These are phyloP conservation scores for Wickerhamomyces canadensis DNA, from an alignment of 805 yeast genomes.

Conservation along the genomic window DNA sequence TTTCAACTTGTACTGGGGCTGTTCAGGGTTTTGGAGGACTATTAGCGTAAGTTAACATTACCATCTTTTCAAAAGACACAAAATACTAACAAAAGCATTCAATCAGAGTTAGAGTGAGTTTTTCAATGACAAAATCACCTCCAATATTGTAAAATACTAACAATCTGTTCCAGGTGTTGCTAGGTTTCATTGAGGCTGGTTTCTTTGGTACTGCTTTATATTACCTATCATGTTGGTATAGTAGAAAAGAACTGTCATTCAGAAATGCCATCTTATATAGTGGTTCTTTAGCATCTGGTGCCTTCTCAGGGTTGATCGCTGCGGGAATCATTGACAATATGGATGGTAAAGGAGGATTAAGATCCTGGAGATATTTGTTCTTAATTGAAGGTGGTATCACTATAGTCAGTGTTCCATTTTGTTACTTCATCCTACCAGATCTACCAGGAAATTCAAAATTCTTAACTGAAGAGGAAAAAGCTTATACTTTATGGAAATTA, in stretches of 20 bases:
- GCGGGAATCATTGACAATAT: slow-evolving; percentile 43
- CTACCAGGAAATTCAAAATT: slow-evolving; percentile 46
- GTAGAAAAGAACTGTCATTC: slow-evolving; percentile 41
- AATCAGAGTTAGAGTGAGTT: too few species aligned
- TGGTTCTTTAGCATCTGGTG: slow-evolving; percentile 47
- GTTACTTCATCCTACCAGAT: slow-evolving; percentile 44
- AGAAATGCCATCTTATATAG: slow-evolving; percentile 46
- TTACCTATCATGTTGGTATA: slow-evolving; percentile 51
- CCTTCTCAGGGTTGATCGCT: slow-evolving; percentile 49
- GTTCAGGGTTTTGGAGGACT: slow-evolving; percentile 25
- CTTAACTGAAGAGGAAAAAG: slow-evolving; percentile 40
- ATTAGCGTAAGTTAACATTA: too few species aligned
- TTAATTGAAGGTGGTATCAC: slow-evolving; percentile 53
- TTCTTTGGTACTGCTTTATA: slow-evolving; percentile 46
- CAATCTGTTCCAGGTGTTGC: too few species aligned
- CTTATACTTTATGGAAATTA: slow-evolving; percentile 24
- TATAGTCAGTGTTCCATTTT: slow-evolving; percentile 40
- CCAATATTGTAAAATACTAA: too few species aligned
- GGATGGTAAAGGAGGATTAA: slow-evolving; percentile 35
- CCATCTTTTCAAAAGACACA: too few species aligned
- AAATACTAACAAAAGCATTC: too few species aligned
- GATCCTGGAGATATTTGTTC: slow-evolving; percentile 53
- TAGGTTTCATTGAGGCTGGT: slow-evolving; percentile 44
- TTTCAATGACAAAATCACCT: too few species aligned
- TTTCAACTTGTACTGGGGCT: slow-evolving; percentile 33